phyloP scores from a whole-genome alignment of 1,284 basidiomycete genomes.

The Peniophora sp. region DNA sequence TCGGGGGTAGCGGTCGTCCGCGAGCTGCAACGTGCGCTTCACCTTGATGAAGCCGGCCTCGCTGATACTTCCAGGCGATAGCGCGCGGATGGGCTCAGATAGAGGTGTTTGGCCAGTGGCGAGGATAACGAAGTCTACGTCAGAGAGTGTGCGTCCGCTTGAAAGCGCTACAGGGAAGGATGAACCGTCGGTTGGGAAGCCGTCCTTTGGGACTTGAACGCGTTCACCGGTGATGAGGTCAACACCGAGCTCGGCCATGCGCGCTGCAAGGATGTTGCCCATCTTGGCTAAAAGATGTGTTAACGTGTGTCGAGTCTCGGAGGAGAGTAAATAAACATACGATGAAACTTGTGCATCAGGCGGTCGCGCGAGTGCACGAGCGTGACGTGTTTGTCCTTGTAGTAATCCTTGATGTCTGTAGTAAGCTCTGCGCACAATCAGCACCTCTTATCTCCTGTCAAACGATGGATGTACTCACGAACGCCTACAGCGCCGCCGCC shows the following conservation, averaged over 20 bases:
- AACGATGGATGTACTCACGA: conserved; percentile 7
- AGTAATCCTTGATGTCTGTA: conserved; percentile 32
- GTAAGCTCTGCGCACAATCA: conserved; percentile 24
- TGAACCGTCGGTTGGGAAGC: conserved; percentile 19
- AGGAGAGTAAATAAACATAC: too few species aligned
- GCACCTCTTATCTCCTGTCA: not conserved
- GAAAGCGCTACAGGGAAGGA: conserved; percentile 21
- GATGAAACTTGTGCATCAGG: conserved; percentile 33
- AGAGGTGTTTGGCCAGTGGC: conserved; percentile 33
- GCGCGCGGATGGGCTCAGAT: conserved; percentile 22
- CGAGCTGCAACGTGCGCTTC: conserved; percentile 26
- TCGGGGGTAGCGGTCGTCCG: conserved; percentile 20
- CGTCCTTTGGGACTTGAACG: conserved; percentile 23
- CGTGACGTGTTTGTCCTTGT: conserved; percentile 29
- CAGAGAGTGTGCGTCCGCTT: conserved; percentile 18
- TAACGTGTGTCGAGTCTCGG: too few species aligned
- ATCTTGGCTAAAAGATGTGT: conserved; percentile 12
- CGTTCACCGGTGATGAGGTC: conserved; percentile 28
- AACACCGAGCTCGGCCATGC: conserved; percentile 27
- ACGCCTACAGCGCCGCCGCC: conserved; percentile 16
- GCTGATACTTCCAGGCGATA: conserved; percentile 17
- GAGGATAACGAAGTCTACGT: conserved; percentile 23
- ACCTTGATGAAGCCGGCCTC: conserved; percentile 23
- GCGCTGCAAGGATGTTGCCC: conserved; percentile 23
- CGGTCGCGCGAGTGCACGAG: conserved; percentile 35